A percentile compares a stretch with the other conserved stretches of the same genome.
Conservation (phyloP, 352 stramenopile genomes). For the Phytophthora podocarpi region DNA sequence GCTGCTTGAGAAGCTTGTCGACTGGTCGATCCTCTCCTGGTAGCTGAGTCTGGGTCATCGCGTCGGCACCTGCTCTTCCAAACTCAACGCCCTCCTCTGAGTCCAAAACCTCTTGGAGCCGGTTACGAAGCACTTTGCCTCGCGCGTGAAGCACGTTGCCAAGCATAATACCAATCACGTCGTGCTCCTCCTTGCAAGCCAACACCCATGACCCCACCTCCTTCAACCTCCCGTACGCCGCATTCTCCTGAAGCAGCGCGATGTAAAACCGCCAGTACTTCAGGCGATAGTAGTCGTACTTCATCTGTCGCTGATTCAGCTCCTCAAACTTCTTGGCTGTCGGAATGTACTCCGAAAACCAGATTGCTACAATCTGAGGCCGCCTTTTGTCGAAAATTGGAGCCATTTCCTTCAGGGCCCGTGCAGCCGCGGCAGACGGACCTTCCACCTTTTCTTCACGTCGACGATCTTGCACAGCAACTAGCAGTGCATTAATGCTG, state of each 20-base stretch:
- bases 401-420: slow-evolving; percentile 56
- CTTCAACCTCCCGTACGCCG: slow-evolving; percentile 63
- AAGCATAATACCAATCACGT: slow-evolving; percentile 82
- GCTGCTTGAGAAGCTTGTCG: slow-evolving; percentile 46
- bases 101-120: slow-evolving; percentile 28
- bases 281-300: slow-evolving; percentile 76
- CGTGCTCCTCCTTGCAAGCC: slow-evolving; percentile 83
- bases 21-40: neutral
- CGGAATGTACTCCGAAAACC: slow-evolving; percentile 76
- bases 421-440: slow-evolving; percentile 37
- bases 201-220: slow-evolving; percentile 75
- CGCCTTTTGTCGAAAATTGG: slow-evolving; percentile 73
- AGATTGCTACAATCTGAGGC: slow-evolving; percentile 69
- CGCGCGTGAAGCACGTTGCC: slow-evolving; percentile 49
- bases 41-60: slow-evolving; percentile 2
- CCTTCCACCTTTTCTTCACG: slow-evolving; percentile 21
- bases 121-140: slow-evolving; percentile 45
- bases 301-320: slow-evolving; percentile 82
- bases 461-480: slow-evolving; percentile 30
- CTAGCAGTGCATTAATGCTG: slow-evolving; percentile 17
- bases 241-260: slow-evolving; percentile 51
- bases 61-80: neutral
- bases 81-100: neutral
- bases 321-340: slow-evolving; percentile 79
- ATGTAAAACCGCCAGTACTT: slow-evolving; percentile 83